Evolutionary conservation across 805 yeast genomes (phyloP), one percentile per base, ranked within the genome.

Genomic region (Candida railenensis): DNA sequence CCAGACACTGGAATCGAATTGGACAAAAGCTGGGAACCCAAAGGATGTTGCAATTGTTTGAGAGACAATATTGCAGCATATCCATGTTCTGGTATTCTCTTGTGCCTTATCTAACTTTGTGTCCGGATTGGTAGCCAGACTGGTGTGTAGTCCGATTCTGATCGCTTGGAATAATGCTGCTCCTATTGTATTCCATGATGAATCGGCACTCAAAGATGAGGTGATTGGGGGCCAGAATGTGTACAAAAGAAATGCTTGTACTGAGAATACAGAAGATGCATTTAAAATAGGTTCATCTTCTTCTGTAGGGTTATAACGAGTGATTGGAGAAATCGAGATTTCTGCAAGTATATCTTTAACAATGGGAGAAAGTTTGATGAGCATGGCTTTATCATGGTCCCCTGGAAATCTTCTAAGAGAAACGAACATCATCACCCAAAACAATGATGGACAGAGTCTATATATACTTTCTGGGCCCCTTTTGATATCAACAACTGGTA

Each of bases 201-300:
- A 86, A 61, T 94, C 98, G 0, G 98, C 96, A 64, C 95, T 87
- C 40, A 94, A 74, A 0, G 97, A 90, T 0, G 98, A 89, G 0
- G 97, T 89, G 34, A 91, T 76, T 2, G 97, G 97, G 0, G 98
- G 98, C 99, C 98, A 92, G 62, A 85, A 82, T 0, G 97, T 85
- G 65, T 87, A 89, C 1, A 92, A 69, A 22, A 92, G 67, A 52
- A 92, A 85, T 0, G 97, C 97, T 63, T 92, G 99, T 0, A 92
- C 97, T 0, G 96, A 87, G 60, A 85, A 92, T 0, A 92, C 97
- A 19, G 96, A 85, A 3, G 96, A 88, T 2, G 90, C 92, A 56
- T 91, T 91, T 58, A 89, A 72, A 11, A 87, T 78, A 1, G 96
- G 95, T 54, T 85, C 91, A 53, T 85, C 91, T 43, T 78, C 80